Evolutionary conservation across 768 basidiomycete genomes (phyloP).

Genomic region (Psilocybe cubensis): DNA sequence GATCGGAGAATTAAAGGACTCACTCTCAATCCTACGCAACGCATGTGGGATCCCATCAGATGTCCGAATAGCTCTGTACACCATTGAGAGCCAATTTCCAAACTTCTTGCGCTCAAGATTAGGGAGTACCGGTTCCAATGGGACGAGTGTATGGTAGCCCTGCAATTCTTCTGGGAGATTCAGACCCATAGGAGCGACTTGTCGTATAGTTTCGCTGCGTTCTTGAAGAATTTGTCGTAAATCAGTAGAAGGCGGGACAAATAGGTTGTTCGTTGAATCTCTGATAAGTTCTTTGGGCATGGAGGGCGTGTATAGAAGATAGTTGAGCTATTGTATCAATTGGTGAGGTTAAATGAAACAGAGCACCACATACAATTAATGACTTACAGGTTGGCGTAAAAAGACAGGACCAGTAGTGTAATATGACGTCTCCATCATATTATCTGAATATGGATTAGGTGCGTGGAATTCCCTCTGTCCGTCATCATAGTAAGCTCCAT

Average conservation of each 20-base stretch:
- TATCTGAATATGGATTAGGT: slow-evolving; percentile 36
- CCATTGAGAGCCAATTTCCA: slow-evolving; percentile 82
- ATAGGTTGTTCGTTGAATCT: slow-evolving; percentile 58
- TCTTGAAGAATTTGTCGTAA: slow-evolving; percentile 49
- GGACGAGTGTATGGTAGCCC: slow-evolving; percentile 87
- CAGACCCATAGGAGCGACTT: slow-evolving; percentile 46
- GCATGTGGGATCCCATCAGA: slow-evolving; percentile 79
- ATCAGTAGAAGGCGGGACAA: slow-evolving; percentile 56
- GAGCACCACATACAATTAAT: not conserved
- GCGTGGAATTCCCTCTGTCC: slow-evolving; percentile 24
- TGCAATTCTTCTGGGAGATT: slow-evolving; percentile 86
- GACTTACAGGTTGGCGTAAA: slow-evolving; percentile 68
- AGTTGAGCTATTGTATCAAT: slow-evolving; percentile 66
- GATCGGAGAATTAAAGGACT: slow-evolving; percentile 24
- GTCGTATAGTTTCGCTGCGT: slow-evolving; percentile 72
- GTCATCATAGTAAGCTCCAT: slow-evolving; percentile 26
- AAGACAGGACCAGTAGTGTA: slow-evolving; percentile 50
- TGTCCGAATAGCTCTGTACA: slow-evolving; percentile 81
- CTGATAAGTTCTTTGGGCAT: slow-evolving; percentile 58
- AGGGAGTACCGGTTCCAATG: slow-evolving; percentile 60
- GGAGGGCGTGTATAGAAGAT: slow-evolving; percentile 87
- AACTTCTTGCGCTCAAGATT: slow-evolving; percentile 70
- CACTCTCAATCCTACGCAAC: slow-evolving; percentile 88
- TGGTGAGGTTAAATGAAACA: not conserved
- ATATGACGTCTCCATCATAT: slow-evolving; percentile 39